phyloP scores from a whole-genome alignment of 345 rosid genomes.

The Brassica incana region DNA sequence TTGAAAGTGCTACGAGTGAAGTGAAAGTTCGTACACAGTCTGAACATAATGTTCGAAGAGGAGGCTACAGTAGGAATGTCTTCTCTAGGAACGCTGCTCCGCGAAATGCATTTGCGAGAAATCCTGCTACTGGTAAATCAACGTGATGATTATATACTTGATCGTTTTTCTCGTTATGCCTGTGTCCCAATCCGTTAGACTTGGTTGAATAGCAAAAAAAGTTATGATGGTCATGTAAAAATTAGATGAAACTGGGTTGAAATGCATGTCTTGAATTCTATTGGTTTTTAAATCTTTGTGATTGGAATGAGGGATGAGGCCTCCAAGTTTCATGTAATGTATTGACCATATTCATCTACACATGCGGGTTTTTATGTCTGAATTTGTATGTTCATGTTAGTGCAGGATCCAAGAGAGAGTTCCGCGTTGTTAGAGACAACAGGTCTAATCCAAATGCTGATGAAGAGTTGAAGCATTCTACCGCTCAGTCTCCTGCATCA shows the following conservation, averaged over 20 bases:
- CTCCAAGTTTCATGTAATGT: background rate
- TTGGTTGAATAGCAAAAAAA: background rate
- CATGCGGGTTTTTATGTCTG: background rate
- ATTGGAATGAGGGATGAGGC: background rate
- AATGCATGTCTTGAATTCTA: background rate
- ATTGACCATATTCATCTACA: background rate
- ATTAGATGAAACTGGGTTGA: background rate
- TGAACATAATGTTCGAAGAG: background rate
- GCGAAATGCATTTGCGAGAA: background rate
- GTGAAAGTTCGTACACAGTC: background rate
- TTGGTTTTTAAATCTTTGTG: background rate
- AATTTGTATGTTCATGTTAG: background rate
- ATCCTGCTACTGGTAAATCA: constrained; percentile 1
- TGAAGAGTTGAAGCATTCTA: constrained; percentile 13
- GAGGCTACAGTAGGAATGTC: background rate
- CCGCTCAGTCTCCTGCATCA: constrained; percentile 5
- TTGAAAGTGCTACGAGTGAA: background rate
- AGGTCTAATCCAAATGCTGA: background rate
- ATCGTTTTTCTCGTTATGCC: background rate
- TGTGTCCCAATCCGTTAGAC: background rate
- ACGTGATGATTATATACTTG: background rate
- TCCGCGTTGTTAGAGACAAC: constrained; percentile 12
- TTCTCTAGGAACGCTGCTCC: background rate
- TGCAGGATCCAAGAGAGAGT: constrained; percentile 7
- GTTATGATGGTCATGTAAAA: background rate